Evolutionary conservation across 306 rosid species (phyloP).

Genomic region (Vigna radiata): DNA sequence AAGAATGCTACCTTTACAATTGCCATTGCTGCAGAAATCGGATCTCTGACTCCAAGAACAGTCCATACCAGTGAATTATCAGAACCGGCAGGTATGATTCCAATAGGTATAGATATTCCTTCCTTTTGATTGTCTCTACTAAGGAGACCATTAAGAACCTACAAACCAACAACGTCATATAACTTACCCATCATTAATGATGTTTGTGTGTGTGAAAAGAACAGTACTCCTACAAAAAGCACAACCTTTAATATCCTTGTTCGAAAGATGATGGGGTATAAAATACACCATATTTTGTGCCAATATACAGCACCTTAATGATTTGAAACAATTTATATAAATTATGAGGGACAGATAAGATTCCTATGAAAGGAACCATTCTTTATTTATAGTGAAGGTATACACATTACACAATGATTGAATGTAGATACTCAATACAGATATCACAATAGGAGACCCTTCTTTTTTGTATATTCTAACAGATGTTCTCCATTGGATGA

Average conservation of each 20-base stretch:
- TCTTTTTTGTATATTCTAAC: conserved; percentile 21
- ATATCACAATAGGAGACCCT: conserved; percentile 1
- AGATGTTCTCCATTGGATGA: conserved; percentile 6
- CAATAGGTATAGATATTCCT: conserved; percentile 98
- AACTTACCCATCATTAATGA: conserved; percentile 21
- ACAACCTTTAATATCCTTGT: conserved; percentile 3
- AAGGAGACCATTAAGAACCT: conserved; percentile 98
- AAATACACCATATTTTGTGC: conserved; percentile 21
- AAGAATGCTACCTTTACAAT: conserved; percentile 81
- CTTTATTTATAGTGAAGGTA: conserved; percentile 20
- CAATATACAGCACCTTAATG: conserved; percentile 9
- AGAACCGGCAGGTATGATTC: conserved; percentile 98
- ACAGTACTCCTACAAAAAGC: conserved; percentile 22
- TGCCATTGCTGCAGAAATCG: conserved; percentile 97
- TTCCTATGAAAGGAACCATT: conserved; percentile 22
- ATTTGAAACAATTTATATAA: conserved; percentile 33
- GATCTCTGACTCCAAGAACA: conserved; percentile 99
- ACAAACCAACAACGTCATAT: conserved; percentile 47
- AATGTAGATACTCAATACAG: conserved; percentile 3
- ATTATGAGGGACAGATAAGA: conserved; percentile 16
- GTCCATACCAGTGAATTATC: conserved; percentile 99
- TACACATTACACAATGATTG: conserved; percentile 16
- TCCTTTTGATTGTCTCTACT: conserved; percentile 96
- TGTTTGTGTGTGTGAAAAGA: conserved; percentile 15
- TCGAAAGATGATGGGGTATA: conserved; percentile 7